Conservation (phyloP, 805 yeast genomes). For the Candida namnaoensis region DNA sequence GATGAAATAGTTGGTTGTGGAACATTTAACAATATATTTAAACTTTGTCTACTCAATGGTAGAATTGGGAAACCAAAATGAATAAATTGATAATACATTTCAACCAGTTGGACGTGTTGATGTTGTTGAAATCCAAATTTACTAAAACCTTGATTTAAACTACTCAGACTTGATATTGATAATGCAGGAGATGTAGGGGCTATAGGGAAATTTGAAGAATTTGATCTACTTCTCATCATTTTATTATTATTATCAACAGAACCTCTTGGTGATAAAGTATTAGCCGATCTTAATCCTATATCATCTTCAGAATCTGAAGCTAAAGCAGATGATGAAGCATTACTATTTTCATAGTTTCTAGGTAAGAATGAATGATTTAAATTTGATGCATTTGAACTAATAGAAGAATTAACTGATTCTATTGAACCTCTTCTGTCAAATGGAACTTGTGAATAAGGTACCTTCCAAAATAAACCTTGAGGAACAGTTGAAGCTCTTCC, state of each 20-base stretch:
- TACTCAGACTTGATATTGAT: conserved; percentile 11
- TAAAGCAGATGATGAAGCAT: too few relatives aligned
- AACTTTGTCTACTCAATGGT: conserved; percentile 24
- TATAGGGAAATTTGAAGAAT: conserved; percentile 8
- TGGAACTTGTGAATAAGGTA: conserved; percentile 16
- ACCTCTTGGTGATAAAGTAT: conserved; percentile 11
- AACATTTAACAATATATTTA: conserved; percentile 8
- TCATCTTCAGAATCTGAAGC: conserved; percentile 19
- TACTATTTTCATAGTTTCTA: too few relatives aligned
- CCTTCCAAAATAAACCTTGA: conserved; percentile 19
- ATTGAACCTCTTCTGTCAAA: conserved; percentile 18
- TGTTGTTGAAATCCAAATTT: conserved; percentile 2
- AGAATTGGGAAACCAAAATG: conserved; percentile 29
- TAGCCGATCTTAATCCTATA: conserved; percentile 1
- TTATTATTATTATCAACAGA: conserved; percentile 9
- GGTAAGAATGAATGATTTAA: too few relatives aligned
- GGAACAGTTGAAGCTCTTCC: conserved; percentile 4
- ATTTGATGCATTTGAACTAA: conserved; percentile 1
- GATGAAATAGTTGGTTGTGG: conserved; percentile 8
- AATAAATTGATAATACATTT: conserved; percentile 36
- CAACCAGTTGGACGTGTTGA: conserved; percentile 25
- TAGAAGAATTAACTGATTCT: conserved; percentile 14
- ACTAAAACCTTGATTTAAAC: conserved; percentile 10
- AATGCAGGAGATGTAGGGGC: conserved; percentile 13
- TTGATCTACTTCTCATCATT: conserved; percentile 5